These are phyloP conservation scores for Oryza glaberrima DNA, from an alignment of 176 grass and related monocot genomes.

Conservation along the genomic window DNA sequence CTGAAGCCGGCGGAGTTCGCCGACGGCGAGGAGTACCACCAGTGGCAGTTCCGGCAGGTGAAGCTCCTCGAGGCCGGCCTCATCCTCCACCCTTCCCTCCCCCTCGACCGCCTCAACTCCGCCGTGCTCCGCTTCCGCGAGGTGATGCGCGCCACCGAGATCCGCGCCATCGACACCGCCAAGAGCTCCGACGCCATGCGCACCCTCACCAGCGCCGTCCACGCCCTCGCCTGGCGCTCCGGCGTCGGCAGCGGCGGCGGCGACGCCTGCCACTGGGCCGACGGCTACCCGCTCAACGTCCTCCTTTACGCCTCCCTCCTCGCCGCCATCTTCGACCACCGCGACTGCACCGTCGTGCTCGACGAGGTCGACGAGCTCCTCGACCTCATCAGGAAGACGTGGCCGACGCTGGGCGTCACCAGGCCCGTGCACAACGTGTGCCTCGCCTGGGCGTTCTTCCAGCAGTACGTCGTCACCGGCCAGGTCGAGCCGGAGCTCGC, in stretches of 20 bases:
- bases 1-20: slow-evolving; percentile 74
- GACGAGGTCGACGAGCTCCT: slow-evolving; percentile 94
- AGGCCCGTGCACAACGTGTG: slow-evolving; percentile 71
- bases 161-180: slow-evolving; percentile 74
- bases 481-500: slow-evolving; percentile 82
- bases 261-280: slow-evolving; percentile 75
- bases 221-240: slow-evolving; percentile 72
- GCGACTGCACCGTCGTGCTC: slow-evolving; percentile 69
- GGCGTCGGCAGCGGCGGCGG: slow-evolving; percentile 6
- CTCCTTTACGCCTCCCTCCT: slow-evolving; percentile 82
- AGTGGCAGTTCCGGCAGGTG: slow-evolving; percentile 85
- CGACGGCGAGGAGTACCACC: slow-evolving; percentile 73
- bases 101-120: slow-evolving; percentile 69
- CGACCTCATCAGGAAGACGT: slow-evolving; percentile 95
- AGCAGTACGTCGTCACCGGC: slow-evolving; percentile 77
- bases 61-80: slow-evolving; percentile 86
- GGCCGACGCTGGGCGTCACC: slow-evolving; percentile 67
- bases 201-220: slow-evolving; percentile 57
- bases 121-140: slow-evolving; percentile 67
- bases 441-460: slow-evolving; percentile 79
- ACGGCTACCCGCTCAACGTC: slow-evolving; percentile 82
- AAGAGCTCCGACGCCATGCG: slow-evolving; percentile 79
- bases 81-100: slow-evolving; percentile 66
- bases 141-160: slow-evolving; percentile 57
- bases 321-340: slow-evolving; percentile 63